A percentile compares a stretch with the other conserved stretches of the same genome.
phyloP scores from a whole-genome alignment of 176 grass and related monocot species.

The Thalia dealbata region DNA sequence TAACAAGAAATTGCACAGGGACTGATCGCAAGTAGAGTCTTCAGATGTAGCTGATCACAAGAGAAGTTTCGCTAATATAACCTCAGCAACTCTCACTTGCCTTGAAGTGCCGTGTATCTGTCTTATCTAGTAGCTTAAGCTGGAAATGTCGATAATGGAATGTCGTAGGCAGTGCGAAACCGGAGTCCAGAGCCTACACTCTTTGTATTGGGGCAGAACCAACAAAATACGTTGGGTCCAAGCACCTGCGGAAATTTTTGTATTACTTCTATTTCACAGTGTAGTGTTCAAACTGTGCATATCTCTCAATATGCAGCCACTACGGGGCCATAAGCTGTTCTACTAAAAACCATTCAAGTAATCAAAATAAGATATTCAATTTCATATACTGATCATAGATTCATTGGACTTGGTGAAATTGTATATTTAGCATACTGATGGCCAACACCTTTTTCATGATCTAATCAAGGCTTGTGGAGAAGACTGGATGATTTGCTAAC shows the following conservation, averaged over 20 bases:
- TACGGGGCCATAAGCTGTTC: background rate
- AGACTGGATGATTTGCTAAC: too few relatives aligned
- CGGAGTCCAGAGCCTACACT: slow-evolving; percentile 47
- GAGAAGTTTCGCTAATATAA: background rate
- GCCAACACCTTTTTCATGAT: too few relatives aligned
- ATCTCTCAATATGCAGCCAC: background rate
- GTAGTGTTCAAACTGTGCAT: background rate
- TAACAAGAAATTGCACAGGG: background rate
- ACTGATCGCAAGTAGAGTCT: background rate
- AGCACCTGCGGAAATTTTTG: slow-evolving; percentile 37
- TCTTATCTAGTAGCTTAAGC: slow-evolving; percentile 12
- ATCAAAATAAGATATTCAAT: too few relatives aligned
- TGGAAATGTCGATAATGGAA: slow-evolving; percentile 34
- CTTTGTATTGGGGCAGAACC: slow-evolving; percentile 52
- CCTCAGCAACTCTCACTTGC: background rate
- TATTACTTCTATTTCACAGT: background rate
- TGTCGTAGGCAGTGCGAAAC: slow-evolving; percentile 72
- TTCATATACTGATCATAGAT: too few relatives aligned
- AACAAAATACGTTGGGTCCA: slow-evolving; percentile 65
- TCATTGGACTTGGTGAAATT: too few relatives aligned
- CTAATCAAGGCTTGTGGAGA: too few relatives aligned
- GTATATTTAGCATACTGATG: too few relatives aligned
- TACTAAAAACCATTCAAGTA: background rate
- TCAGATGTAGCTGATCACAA: background rate
- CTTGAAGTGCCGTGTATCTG: background rate